These are phyloP conservation scores for Rhododendron vialii DNA, from an alignment of 148 eudicot species.

Conservation along the genomic window DNA sequence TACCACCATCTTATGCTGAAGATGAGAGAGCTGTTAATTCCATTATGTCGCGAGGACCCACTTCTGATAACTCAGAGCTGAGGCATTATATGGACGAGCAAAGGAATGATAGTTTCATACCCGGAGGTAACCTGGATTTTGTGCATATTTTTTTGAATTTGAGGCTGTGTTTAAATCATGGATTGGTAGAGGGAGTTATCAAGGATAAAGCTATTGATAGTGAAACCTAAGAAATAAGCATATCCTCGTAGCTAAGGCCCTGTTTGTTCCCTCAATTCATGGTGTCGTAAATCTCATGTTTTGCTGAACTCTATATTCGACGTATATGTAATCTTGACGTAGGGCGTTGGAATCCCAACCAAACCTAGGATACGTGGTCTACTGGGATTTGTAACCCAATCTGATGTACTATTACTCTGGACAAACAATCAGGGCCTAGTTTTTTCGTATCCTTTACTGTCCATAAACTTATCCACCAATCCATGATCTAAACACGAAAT, in stretches of 20 bases:
- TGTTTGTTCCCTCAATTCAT: neutral
- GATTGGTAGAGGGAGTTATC: neutral
- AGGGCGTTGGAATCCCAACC: neutral
- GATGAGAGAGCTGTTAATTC: conserved; percentile 41
- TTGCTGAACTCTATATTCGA: neutral
- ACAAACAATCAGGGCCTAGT: neutral
- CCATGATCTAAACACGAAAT: neutral
- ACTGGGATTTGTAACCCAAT: neutral
- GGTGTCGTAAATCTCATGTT: neutral
- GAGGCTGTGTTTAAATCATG: neutral
- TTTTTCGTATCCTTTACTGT: neutral
- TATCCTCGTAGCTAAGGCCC: neutral
- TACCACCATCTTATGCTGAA: conserved; percentile 73
- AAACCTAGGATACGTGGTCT: neutral
- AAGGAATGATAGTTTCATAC: conserved; percentile 51
- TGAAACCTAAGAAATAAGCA: neutral
- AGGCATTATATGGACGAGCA: conserved; percentile 39
- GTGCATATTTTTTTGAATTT: neutral
- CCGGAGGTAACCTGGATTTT: conserved; percentile 52
- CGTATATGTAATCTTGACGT: neutral
- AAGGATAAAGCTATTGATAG: neutral
- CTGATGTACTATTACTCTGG: neutral
- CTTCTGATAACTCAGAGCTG: conserved; percentile 30
- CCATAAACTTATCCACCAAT: neutral
- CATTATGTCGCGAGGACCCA: conserved; percentile 28